Base-by-base conservation (phyloP, 441 rosid species). In the Biscutella auriculata region DNA sequence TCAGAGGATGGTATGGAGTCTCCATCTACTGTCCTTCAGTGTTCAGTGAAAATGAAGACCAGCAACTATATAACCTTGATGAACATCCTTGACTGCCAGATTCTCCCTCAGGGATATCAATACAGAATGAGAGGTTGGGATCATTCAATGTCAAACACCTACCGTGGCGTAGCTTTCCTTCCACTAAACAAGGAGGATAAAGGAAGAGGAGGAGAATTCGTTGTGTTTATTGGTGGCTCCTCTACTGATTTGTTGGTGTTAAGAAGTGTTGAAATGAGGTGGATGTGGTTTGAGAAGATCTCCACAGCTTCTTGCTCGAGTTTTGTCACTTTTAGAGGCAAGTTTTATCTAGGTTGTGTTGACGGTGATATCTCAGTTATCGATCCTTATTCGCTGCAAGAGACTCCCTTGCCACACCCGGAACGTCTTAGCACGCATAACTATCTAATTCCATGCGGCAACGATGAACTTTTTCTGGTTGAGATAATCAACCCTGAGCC, bases 391-490 rank as follows among this genome's bases (percentile, higher is more conserved):
- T 16, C 19, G 0, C 16, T 44, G 13, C 17, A 63, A 17, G 16
- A 0, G 6, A 9, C 23, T 53, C 53, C 34, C 1, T 3, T 53
- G 12, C 21, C 17, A 9, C 54, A 39, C 3, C 10, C 21, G 1
- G 13, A 61, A 43, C 16, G 1, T 13, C 26, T 10, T 1, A 9
- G 2, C 12, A 9, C 34, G 8, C 4, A 0, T 0, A 60, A 28
- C 17, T 16, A 8, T 52, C 52, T 52, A 1, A 27, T 62, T 52
- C 36, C 58, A 10, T 41, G 1, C 2, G 66, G 58, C 0, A 2
- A 62, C 11, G 66, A 50, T 40, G 66, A 61, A 3, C 50, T 61
- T 61, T 61, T 30, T 33, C 6, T 61, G 16, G 50, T 62, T 51
- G 51, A 51, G 52, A 16, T 2, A 41, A 14, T 32, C 43, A 3